phyloP scores from a whole-genome alignment of 139 green algal genomes.

The Eudorina sp. region DNA sequence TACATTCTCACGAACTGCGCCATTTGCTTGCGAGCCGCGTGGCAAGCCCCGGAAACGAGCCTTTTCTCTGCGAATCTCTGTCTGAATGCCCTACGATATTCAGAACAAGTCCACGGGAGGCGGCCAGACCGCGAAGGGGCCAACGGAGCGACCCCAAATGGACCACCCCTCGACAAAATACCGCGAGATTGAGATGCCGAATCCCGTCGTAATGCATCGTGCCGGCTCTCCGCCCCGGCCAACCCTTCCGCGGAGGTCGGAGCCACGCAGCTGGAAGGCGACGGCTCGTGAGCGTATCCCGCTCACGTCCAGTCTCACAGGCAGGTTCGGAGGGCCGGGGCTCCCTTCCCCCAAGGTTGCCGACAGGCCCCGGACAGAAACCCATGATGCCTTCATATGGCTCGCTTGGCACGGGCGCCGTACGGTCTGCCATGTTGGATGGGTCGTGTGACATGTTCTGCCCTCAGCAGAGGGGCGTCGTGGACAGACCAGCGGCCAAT shows the following conservation, averaged over 20 bases:
- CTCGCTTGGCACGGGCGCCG: no score
- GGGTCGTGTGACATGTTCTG: no score
- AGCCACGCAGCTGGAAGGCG: constrained; percentile 43
- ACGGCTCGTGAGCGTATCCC: constrained; percentile 67
- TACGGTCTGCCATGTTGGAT: no score
- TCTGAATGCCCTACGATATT: constrained; percentile 38
- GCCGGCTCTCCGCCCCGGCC: constrained; percentile 41
- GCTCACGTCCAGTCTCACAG: constrained; percentile 64
- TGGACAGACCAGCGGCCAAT: no score
- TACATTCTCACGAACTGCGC: no score
- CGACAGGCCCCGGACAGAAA: no score
- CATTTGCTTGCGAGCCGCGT: no score
- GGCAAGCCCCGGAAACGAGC: no score
- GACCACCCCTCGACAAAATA: constrained; percentile 49
- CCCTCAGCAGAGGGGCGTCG: no score
- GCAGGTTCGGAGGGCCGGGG: constrained; percentile 35
- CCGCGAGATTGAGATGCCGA: constrained; percentile 27
- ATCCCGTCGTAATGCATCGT: constrained; percentile 34
- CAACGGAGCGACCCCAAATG: constrained; percentile 17
- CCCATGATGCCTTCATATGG: no score
- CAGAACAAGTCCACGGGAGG: background rate
- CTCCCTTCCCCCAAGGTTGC: no score
- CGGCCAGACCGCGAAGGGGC: background rate
- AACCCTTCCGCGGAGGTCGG: constrained; percentile 43
- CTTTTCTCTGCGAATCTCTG: no score